Evolutionary conservation across 306 rosid genomes (phyloP).

Genomic region (Citrullus mucosospermus): DNA sequence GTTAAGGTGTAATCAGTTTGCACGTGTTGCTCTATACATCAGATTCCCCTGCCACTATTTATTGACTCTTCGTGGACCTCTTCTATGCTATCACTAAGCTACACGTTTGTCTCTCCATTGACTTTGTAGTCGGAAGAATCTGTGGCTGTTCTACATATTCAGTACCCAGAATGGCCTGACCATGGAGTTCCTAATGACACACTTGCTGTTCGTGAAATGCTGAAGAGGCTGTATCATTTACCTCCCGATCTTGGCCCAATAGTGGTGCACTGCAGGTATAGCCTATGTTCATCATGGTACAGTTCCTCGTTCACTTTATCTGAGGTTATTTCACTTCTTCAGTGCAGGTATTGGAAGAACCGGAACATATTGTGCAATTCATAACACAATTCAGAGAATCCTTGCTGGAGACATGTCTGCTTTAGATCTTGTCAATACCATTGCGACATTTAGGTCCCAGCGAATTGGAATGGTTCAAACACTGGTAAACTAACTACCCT

Average conservation of each 20-base stretch:
- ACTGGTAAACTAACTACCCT: slow-evolving; percentile 25
- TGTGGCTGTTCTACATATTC: slow-evolving; percentile 68
- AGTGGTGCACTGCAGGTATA: slow-evolving; percentile 91
- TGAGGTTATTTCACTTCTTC: slow-evolving; percentile 34
- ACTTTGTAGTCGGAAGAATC: slow-evolving; percentile 56
- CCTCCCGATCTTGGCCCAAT: slow-evolving; percentile 69
- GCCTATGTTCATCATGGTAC: slow-evolving; percentile 13
- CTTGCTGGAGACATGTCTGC: slow-evolving; percentile 86
- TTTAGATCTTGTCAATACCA: slow-evolving; percentile 51
- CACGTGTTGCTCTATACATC: no score
- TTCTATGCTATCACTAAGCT: slow-evolving; percentile 13
- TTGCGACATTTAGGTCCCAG: slow-evolving; percentile 71
- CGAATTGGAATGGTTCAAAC: slow-evolving; percentile 96
- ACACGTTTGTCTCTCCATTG: slow-evolving; percentile 8
- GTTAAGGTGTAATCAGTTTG: no score
- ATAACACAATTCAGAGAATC: slow-evolving; percentile 83
- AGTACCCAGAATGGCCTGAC: slow-evolving; percentile 92
- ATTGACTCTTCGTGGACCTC: not conserved
- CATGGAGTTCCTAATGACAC: slow-evolving; percentile 88
- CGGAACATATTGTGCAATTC: slow-evolving; percentile 84
- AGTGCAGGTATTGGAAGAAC: slow-evolving; percentile 99
- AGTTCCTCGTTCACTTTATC: slow-evolving; percentile 10
- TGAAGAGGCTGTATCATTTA: slow-evolving; percentile 45
- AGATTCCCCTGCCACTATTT: no score
- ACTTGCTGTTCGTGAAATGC: slow-evolving; percentile 54